These are phyloP conservation scores for Verruconis gallopava DNA, from an alignment of 2,329 filamentous ascomycete species.

Conservation along the genomic window DNA sequence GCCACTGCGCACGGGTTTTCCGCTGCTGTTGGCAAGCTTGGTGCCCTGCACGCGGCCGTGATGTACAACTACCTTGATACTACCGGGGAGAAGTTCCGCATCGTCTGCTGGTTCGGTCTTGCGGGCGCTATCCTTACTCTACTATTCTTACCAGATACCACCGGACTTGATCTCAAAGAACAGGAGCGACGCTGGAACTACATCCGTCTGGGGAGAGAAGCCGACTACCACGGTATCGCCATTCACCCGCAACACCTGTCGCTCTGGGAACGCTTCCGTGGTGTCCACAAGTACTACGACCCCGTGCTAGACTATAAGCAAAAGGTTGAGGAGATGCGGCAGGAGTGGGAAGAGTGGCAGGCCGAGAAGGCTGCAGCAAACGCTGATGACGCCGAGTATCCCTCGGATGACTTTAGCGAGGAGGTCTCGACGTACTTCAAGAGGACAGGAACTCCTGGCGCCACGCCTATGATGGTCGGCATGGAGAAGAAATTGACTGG, in stretches of 20 bases:
- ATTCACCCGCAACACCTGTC: slow-evolving; percentile 82
- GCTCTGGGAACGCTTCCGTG: slow-evolving; percentile 71
- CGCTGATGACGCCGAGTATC: slow-evolving; percentile 20
- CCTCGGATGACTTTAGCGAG: slow-evolving; percentile 14
- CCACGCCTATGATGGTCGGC: slow-evolving; percentile 6
- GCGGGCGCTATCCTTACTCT: slow-evolving; percentile 71
- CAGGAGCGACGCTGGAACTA: slow-evolving; percentile 89
- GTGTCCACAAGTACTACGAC: slow-evolving; percentile 71
- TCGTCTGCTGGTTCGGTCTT: slow-evolving; percentile 92
- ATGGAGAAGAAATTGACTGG: slow-evolving; percentile 8
- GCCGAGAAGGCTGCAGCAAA: slow-evolving; percentile 31
- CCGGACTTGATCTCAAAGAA: slow-evolving; percentile 90
- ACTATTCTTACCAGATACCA: slow-evolving; percentile 90
- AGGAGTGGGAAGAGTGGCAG: slow-evolving; percentile 43
- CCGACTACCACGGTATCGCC: slow-evolving; percentile 86
- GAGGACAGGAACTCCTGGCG: slow-evolving; percentile 5
- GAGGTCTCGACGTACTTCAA: slow-evolving; percentile 7
- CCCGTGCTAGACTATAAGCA: slow-evolving; percentile 69
- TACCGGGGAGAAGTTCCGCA: slow-evolving; percentile 70
- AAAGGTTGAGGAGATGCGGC: slow-evolving; percentile 71
- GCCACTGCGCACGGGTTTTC: slow-evolving; percentile 90
- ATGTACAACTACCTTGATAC: slow-evolving; percentile 91
- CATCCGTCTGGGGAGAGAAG: slow-evolving; percentile 62
- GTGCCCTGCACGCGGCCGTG: slow-evolving; percentile 74
- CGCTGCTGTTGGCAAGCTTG: slow-evolving; percentile 80